Evolutionary conservation across 169 alveolate genomes (phyloP).

Genomic region (Plasmodium gonderi): DNA sequence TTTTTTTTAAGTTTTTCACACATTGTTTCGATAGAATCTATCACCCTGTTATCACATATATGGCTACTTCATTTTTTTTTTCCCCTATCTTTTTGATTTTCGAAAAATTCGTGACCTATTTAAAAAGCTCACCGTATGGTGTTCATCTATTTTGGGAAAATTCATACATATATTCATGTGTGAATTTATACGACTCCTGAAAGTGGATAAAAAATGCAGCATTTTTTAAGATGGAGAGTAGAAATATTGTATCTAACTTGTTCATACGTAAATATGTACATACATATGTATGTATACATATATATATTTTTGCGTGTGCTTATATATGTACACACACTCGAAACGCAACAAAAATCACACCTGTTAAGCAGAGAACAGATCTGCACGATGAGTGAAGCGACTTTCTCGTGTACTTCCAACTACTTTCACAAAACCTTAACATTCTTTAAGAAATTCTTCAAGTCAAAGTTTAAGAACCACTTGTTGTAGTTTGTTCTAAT

Average conservation of each 20-base stretch:
- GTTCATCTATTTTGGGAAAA: background rate
- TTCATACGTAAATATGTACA: background rate
- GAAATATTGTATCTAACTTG: no score
- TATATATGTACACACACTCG: background rate
- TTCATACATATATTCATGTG: no score
- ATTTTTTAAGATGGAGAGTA: no score
- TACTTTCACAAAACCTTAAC: constrained; percentile 5
- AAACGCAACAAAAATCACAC: no score
- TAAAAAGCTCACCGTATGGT: background rate
- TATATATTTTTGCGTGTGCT: background rate
- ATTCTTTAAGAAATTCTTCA: constrained; percentile 15
- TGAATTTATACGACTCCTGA: no score
- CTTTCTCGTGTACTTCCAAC: background rate
- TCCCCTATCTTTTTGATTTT: background rate
- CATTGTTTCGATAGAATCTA: no score
- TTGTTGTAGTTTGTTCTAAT: constrained; percentile 4
- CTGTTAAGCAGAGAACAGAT: background rate
- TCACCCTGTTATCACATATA: no score
- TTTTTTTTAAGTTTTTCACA: background rate
- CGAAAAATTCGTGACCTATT: background rate
- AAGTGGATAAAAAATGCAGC: no score
- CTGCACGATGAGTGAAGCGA: background rate
- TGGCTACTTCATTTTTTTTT: background rate
- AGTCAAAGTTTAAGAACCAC: constrained; percentile 60
- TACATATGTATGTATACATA: constrained; percentile 14